Conservation (phyloP, 148 eudicot species). For the Nepenthes mirabilis region DNA sequence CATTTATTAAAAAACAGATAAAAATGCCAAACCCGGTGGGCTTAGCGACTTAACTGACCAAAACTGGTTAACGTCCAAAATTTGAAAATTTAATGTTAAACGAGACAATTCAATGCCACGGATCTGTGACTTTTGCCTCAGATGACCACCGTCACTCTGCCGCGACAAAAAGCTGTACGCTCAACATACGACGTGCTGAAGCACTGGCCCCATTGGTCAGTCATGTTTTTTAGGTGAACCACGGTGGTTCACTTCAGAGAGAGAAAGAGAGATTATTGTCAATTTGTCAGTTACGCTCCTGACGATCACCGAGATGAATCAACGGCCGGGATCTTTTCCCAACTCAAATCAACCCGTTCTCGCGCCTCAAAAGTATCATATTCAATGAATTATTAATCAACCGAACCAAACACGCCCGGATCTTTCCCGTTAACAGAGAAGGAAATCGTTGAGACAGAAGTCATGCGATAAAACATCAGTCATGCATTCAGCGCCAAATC, state of each 20-base stretch:
- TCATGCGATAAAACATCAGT: neutral
- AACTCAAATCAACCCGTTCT: conserved; percentile 25
- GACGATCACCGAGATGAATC: conserved; percentile 26
- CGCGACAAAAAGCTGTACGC: neutral
- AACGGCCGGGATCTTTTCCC: conserved; percentile 28
- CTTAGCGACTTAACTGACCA: conserved; percentile 4
- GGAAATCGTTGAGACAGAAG: neutral
- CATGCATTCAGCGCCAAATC: conserved; percentile 5
- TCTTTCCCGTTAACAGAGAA: conserved; percentile 1
- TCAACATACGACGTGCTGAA: neutral
- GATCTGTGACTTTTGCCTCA: neutral
- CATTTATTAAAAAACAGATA: no score
- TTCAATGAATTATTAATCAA: neutral
- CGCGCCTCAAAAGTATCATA: conserved; percentile 42
- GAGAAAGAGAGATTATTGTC: neutral
- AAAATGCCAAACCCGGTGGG: no score
- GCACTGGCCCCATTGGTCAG: conserved; percentile 5
- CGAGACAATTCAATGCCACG: neutral
- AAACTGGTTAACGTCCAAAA: conserved; percentile 9
- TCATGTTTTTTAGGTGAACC: conserved; percentile 1
- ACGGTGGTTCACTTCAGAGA: neutral
- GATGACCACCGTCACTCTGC: neutral
- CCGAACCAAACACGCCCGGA: conserved; percentile 1
- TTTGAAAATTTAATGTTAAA: conserved; percentile 19
- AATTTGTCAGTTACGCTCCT: conserved; percentile 29